Evolutionary conservation across 306 rosid species (phyloP).

Genomic region (Lablab purpureus): DNA sequence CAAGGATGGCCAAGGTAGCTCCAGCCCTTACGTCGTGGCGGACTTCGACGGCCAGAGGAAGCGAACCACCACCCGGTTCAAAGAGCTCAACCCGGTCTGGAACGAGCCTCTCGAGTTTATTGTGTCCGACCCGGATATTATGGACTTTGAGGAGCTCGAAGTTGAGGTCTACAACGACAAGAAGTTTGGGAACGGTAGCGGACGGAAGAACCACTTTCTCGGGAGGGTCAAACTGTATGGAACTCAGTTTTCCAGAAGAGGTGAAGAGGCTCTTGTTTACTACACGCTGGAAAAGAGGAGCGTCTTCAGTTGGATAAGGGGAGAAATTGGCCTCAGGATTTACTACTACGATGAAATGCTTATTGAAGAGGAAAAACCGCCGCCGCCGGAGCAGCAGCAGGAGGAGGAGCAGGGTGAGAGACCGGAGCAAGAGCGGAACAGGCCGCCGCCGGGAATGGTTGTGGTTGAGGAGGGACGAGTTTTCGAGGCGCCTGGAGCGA

Average conservation of each 20-base stretch:
- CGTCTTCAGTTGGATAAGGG: conserved; percentile 86
- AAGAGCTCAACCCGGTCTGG: conserved; percentile 84
- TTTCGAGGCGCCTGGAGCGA: conserved; percentile 51
- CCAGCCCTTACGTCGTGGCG: conserved; percentile 87
- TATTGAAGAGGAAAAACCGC: conserved; percentile 49
- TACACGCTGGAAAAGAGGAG: conserved; percentile 86
- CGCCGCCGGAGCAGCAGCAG: conserved; percentile 21
- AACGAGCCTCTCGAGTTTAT: conserved; percentile 81
- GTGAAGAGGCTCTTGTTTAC: conserved; percentile 74
- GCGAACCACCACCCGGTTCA: conserved; percentile 75
- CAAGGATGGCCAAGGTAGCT: conserved; percentile 95
- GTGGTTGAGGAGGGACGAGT: conserved; percentile 64
- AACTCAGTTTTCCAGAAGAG: conserved; percentile 70
- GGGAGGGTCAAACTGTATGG: conserved; percentile 89
- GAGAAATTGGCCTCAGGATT: conserved; percentile 82
- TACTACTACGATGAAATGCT: conserved; percentile 71
- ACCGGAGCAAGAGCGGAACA: conserved; percentile 54
- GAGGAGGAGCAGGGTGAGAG: conserved; percentile 30
- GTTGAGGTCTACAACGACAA: conserved; percentile 89
- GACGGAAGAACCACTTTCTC: conserved; percentile 82
- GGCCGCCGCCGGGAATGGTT: conserved; percentile 36
- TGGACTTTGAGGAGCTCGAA: conserved; percentile 91
- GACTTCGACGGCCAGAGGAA: conserved; percentile 90
- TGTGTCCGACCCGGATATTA: conserved; percentile 82
- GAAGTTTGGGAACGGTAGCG: conserved; percentile 72